Evolutionary conservation across 2,329 filamentous ascomycete genomes (phyloP), one percentile per base, ranked within the genome.

Genomic region (Monosporascus ibericus): DNA sequence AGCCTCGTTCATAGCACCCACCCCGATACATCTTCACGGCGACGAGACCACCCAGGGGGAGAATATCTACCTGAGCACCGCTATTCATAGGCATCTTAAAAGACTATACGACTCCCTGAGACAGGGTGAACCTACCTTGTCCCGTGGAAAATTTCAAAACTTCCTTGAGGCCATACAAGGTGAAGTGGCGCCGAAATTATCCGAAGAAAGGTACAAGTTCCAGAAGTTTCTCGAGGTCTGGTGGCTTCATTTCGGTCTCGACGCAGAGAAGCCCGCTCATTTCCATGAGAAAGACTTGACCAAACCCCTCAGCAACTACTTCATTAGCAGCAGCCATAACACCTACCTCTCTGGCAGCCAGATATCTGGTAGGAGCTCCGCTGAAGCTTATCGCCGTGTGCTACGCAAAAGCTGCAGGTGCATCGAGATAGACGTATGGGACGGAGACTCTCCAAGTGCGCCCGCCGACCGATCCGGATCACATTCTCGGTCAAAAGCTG

Each of bases 381-480:
- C 86, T 0, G 84, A 91, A 52, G 84, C 87, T 14, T 96, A 96
- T 70, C 50, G 49, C 38, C 61, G 89, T 80, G 86, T 88, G 14
- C 81, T 96, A 14, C 75, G 81, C 37, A 80, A 84, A 49, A 88
- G 89, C 47, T 95, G 92, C 64, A 84, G 92, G 55, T 96, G 91
- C 64, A 90, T 96, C 47, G 92, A 96, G 68, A 94, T 96, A 51
- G 92, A 96, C 65, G 90, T 96, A 3, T 96, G 92, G 88, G 89
- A 96, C 68, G 89, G 90, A 14, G 74, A 80, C 47, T 61, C 66
- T 6, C 51, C 63, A 57, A 60, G 64, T 56, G 68, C 74, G 18
- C 68, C 58, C 22, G 58, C 59, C 11, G 60, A 63, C 14, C 53
- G 56, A 14, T 53, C 60, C 18, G 49, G 68, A 44, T 65, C 69